Percentiles rank a stretch among this genome's conserved stretches.
phyloP scores from a whole-genome alignment of 768 basidiomycete genomes.

The Cystofilobasidium capitatum region DNA sequence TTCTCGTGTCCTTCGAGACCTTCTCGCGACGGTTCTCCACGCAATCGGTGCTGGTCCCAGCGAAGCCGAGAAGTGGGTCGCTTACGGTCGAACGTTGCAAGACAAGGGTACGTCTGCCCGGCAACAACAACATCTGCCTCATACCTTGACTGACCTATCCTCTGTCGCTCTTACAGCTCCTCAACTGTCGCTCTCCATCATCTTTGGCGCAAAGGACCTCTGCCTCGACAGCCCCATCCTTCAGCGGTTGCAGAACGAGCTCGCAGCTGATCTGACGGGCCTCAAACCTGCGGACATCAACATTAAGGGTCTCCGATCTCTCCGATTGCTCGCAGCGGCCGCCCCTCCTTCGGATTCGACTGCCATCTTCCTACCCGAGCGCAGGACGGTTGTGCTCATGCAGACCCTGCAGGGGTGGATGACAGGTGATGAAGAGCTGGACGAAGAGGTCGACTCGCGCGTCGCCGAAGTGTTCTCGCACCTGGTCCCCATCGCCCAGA shows the following conservation, averaged over 20 bases:
- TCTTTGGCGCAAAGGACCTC: slow-evolving; percentile 52
- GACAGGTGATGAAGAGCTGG: slow-evolving; percentile 50
- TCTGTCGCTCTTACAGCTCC: slow-evolving; percentile 48
- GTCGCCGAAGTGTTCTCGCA: slow-evolving; percentile 65
- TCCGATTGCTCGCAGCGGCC: slow-evolving; percentile 59
- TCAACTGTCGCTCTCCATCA: slow-evolving; percentile 57
- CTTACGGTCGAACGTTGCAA: slow-evolving; percentile 56
- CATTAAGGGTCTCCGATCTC: slow-evolving; percentile 55
- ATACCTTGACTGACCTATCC: neutral
- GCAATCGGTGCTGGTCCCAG: slow-evolving; percentile 49
- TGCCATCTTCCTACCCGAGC: slow-evolving; percentile 71
- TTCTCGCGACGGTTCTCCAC: slow-evolving; percentile 52
- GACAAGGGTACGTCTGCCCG: slow-evolving; percentile 47
- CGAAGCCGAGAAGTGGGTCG: slow-evolving; percentile 71
- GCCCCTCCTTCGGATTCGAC: slow-evolving; percentile 74
- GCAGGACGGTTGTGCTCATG: slow-evolving; percentile 73
- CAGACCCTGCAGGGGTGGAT: slow-evolving; percentile 82
- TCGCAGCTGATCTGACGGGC: slow-evolving; percentile 69
- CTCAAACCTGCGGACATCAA: slow-evolving; percentile 56
- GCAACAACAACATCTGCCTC: neutral
- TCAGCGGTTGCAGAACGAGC: slow-evolving; percentile 76
- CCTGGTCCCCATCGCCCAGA: slow-evolving; percentile 79
- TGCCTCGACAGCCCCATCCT: slow-evolving; percentile 62
- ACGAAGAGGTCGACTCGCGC: slow-evolving; percentile 67
- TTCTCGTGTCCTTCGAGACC: slow-evolving; percentile 51